phyloP scores from a whole-genome alignment of 164 flowering plant genomes.

The Umbilicus rupestris region DNA sequence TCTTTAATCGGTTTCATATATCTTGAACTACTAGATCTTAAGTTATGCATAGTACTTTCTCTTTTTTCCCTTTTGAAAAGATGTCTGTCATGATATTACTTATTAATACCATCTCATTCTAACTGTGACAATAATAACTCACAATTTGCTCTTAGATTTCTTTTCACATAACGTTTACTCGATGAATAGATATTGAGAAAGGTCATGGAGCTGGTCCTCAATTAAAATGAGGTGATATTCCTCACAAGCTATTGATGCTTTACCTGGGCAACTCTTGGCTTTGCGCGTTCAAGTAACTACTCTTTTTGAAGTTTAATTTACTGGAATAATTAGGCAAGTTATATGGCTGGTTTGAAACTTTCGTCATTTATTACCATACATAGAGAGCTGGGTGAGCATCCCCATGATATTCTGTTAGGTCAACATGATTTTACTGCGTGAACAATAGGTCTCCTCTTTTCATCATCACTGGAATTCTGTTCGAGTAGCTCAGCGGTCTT shows the following conservation, averaged over 20 bases:
- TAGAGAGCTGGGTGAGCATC: too few relatives aligned
- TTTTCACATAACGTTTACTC: not conserved
- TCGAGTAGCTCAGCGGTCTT: too few relatives aligned
- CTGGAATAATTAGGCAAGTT: too few relatives aligned
- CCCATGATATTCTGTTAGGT: too few relatives aligned
- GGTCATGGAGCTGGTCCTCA: not conserved
- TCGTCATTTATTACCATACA: too few relatives aligned
- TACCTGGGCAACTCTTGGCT: too few relatives aligned
- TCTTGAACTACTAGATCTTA: not conserved
- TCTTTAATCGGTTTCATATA: not conserved
- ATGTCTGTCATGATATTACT: not conserved
- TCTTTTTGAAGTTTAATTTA: too few relatives aligned
- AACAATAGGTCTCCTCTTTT: not conserved
- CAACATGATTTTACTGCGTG: too few relatives aligned
- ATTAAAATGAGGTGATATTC: not conserved
- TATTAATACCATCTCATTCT: not conserved
- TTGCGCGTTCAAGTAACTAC: too few relatives aligned
- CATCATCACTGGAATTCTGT: not conserved
- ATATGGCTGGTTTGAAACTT: too few relatives aligned
- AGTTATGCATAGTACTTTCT: not conserved
- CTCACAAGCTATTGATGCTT: constrained; percentile 1
- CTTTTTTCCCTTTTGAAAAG: not conserved
- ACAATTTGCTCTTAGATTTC: not conserved
- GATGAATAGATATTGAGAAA: not conserved
- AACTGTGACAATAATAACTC: not conserved